These are phyloP conservation scores for Lepiota venenata DNA, from an alignment of 768 basidiomycete species.

Conservation along the genomic window DNA sequence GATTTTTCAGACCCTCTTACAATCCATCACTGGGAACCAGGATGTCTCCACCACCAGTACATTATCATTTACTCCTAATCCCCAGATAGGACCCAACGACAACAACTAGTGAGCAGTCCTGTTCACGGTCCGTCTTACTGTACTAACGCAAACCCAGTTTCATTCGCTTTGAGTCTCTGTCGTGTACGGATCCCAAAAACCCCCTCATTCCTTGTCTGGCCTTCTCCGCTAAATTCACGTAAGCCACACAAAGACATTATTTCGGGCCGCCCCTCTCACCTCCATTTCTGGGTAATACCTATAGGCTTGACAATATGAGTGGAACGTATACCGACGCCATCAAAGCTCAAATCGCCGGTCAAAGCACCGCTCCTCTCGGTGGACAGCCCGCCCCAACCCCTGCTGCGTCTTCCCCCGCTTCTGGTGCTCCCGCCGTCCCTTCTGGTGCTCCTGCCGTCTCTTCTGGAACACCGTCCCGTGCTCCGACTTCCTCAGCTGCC, in stretches of 20 bases:
- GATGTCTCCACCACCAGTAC: slow-evolving; percentile 48
- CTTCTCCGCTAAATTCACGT: slow-evolving; percentile 82
- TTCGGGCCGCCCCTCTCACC: background rate
- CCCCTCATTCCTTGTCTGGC: slow-evolving; percentile 59
- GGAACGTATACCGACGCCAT: slow-evolving; percentile 61
- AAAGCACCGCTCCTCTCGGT: slow-evolving; percentile 55
- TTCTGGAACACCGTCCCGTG: slow-evolving; percentile 17
- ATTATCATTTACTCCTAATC: slow-evolving; percentile 48
- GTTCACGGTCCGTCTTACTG: background rate
- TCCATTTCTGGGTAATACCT: too few species aligned
- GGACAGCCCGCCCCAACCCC: slow-evolving; percentile 27
- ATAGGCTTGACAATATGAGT: slow-evolving; percentile 65
- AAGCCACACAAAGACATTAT: slow-evolving; percentile 18
- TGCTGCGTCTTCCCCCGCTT: slow-evolving; percentile 17
- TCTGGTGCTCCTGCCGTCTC: slow-evolving; percentile 14
- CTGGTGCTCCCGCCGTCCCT: slow-evolving; percentile 16
- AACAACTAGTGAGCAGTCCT: slow-evolving; percentile 46
- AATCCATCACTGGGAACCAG: slow-evolving; percentile 42
- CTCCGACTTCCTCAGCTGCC: slow-evolving; percentile 18
- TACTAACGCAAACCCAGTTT: slow-evolving; percentile 45
- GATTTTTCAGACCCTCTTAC: slow-evolving; percentile 47
- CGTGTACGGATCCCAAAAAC: slow-evolving; percentile 45
- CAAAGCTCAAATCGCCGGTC: slow-evolving; percentile 57
- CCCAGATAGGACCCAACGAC: slow-evolving; percentile 52
- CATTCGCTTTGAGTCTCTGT: slow-evolving; percentile 67